Percentiles rank a stretch among this genome's conserved stretches.
These are phyloP conservation scores for Phytophthora colocasiae DNA, from an alignment of 352 stramenopile genomes.

Conservation along the genomic window DNA sequence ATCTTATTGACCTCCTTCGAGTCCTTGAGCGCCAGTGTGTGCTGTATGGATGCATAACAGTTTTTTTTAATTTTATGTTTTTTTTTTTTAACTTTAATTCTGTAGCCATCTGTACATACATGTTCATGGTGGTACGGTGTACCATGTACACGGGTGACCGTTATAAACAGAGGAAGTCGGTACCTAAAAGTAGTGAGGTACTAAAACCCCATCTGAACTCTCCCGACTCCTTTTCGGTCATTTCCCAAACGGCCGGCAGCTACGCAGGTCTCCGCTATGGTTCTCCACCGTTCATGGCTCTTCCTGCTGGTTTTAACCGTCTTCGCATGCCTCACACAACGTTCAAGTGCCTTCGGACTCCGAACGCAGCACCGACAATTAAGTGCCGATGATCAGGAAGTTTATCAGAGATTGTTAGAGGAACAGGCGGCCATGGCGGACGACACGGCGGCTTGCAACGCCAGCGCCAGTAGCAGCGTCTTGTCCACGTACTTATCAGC, in stretches of 20 bases:
- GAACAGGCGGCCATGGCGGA: slow-evolving; percentile 30
- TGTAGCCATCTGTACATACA: no score
- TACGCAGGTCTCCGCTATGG: slow-evolving; percentile 11
- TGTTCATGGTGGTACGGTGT: no score
- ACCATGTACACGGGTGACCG: no score
- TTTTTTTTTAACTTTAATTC: no score
- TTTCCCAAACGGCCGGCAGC: slow-evolving; percentile 12
- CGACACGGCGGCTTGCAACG: slow-evolving; percentile 48
- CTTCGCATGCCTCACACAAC: slow-evolving; percentile 7
- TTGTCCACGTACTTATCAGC: slow-evolving; percentile 53
- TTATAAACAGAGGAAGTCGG: no score
- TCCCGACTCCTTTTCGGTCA: slow-evolving; percentile 11
- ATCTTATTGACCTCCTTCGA: no score
- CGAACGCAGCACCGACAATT: slow-evolving; percentile 25
- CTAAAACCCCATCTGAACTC: slow-evolving; percentile 13
- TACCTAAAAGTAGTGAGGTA: slow-evolving; percentile 9
- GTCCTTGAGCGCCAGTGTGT: no score
- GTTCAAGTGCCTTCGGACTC: neutral
- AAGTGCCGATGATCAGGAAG: slow-evolving; percentile 22
- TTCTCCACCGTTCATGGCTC: slow-evolving; percentile 6
- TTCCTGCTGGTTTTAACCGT: slow-evolving; percentile 14
- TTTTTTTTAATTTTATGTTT: no score
- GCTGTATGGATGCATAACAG: no score
- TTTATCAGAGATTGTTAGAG: slow-evolving; percentile 31
- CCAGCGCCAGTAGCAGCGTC: slow-evolving; percentile 46